Conservation (phyloP, 2,329 filamentous ascomycete species). For the Sclerotinia spermophila region DNA sequence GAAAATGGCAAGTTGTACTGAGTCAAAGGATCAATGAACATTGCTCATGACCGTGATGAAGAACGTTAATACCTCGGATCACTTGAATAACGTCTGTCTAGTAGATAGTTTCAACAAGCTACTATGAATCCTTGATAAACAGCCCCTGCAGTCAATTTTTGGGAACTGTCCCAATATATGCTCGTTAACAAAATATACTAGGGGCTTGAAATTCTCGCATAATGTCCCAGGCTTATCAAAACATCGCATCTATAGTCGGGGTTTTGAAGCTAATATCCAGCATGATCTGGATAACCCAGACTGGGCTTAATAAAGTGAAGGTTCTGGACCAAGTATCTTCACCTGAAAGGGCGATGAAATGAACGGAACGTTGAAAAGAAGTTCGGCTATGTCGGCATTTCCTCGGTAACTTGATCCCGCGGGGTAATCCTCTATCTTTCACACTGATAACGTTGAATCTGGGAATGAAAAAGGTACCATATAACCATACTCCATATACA, state of each 20-base stretch:
- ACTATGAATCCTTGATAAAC: no score
- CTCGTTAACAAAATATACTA: background rate
- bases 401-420: background rate
- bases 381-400: background rate
- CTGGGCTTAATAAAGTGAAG: no score
- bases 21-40: background rate
- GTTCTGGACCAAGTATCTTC: no score
- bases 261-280: background rate
- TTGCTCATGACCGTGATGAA: background rate
- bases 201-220: background rate
- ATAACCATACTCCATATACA: background rate
- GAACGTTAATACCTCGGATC: background rate
- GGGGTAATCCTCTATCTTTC: background rate
- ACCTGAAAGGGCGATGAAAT: background rate
- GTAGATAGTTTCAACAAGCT: background rate
- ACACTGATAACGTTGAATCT: background rate
- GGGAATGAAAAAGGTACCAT: no score
- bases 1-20: background rate
- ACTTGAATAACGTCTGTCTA: no score
- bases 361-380: background rate
- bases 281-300: no score
- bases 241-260: background rate
- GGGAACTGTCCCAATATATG: background rate
- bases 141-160: background rate
- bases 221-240: background rate